Evolutionary conservation across 441 rosid genomes (phyloP), one percentile per base, ranked within the genome.

Genomic region (Lepidium campestre): DNA sequence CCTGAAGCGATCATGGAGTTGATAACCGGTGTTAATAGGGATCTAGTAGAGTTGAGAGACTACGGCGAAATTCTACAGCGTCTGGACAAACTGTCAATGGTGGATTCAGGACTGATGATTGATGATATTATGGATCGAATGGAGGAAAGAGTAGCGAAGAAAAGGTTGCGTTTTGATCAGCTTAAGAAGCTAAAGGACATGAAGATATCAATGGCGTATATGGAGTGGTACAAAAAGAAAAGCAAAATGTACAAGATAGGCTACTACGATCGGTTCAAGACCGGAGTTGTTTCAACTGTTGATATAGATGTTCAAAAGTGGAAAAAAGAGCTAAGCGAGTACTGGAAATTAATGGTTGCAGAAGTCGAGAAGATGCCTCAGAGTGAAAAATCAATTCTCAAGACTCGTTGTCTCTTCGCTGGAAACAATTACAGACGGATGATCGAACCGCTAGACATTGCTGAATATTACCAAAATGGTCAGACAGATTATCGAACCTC

Each of bases 371-470:
- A 60, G 55, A 83, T 66, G 67, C 93, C 91, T 34, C 83, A 79
- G 39, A 80, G 59, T 7, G 82, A 80, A 8, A 59, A 8, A 0
- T 71, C 77, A 2, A 5, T 14, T 5, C 46, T 83, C 20, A 67
- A 74, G 27, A 11, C 0, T 1, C 42, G 76, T 17, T 85, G 67
- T 84, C 75, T 84, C 1, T 78, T 39, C 13, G 63, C 73, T 0
- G 93, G 85, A 17, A 67, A 79, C 11, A 82, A 71, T 23, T 88
- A 83, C 64, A 65, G 90, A 56, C 78, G 93, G 58, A 68, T 91
- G 81, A 63, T 88, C 5, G 97, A 91, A 37, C 97, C 88, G 0
- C 96, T 91, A 5, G 83, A 79, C 12, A 84, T 91, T 36, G 96
- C 88, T 23, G 83, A 85, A 0, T 77, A 71, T 70, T 84, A 87